A percentile compares a stretch with the other conserved stretches of the same genome.
Conservation (phyloP, 331 rosid genomes). For the Rosa hybrid region DNA sequence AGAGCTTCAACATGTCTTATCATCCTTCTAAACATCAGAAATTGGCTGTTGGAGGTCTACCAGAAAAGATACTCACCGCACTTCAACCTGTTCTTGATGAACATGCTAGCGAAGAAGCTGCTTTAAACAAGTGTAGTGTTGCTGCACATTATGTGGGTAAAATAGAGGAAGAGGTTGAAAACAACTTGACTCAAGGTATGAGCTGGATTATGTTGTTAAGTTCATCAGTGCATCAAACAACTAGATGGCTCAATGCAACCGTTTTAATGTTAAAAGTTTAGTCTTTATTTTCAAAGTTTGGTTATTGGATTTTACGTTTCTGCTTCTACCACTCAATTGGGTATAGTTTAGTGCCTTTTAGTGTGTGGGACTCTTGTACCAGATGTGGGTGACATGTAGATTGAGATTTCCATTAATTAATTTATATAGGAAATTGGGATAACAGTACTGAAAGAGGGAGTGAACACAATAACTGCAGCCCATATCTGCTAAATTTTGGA, state of each 20-base stretch:
- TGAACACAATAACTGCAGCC: background rate
- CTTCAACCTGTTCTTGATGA: constrained; percentile 81
- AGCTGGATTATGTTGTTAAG: constrained; percentile 14
- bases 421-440: background rate
- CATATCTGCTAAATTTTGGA: background rate
- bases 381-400: background rate
- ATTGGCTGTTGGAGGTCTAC: constrained; percentile 82
- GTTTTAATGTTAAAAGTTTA: background rate
- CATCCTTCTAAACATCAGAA: constrained; percentile 58
- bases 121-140: constrained; percentile 56
- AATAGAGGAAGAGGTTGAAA: constrained; percentile 66
- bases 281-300: background rate
- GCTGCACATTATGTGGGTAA: constrained; percentile 45
- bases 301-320: background rate
- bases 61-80: constrained; percentile 77
- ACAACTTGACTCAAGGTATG: constrained; percentile 65
- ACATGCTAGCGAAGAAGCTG: constrained; percentile 61
- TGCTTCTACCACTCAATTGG: background rate
- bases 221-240: background rate
- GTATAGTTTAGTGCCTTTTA: background rate
- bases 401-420: background rate
- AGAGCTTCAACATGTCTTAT: constrained; percentile 29
- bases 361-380: background rate
- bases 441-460: background rate
- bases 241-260: background rate